phyloP scores from a whole-genome alignment of 129 eudicot genomes.

The Erigeron canadensis region DNA sequence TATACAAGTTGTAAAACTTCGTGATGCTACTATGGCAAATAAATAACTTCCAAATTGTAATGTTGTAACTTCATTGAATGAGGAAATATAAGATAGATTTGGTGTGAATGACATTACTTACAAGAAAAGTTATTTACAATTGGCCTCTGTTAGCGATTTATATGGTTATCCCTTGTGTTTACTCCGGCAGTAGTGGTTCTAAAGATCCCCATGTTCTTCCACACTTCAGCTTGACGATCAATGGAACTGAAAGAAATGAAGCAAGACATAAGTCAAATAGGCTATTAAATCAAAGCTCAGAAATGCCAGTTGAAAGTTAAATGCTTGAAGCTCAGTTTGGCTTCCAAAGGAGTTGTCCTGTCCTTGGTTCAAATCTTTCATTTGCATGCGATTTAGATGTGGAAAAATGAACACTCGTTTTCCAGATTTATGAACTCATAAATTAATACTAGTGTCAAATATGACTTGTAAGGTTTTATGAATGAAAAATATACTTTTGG shows the following conservation, averaged over 20 bases:
- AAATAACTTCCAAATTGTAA: constrained; percentile 13
- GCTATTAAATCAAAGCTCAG: constrained; percentile 7
- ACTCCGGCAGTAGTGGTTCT: constrained; percentile 54
- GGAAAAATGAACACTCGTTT: not conserved
- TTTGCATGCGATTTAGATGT: not conserved
- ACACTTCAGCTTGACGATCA: constrained; percentile 76
- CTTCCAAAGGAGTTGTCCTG: not conserved
- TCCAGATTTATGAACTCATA: too few relatives aligned
- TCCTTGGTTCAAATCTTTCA: not conserved
- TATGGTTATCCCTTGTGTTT: constrained; percentile 13
- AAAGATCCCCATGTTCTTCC: constrained; percentile 95
- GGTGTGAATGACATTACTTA: constrained; percentile 17
- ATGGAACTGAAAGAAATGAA: constrained; percentile 62
- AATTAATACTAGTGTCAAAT: not conserved
- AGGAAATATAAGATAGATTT: not conserved
- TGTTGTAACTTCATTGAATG: not conserved
- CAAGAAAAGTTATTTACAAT: constrained; percentile 7
- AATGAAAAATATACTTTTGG: not conserved
- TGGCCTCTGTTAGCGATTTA: not conserved
- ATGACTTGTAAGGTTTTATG: not conserved
- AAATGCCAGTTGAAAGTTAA: constrained; percentile 3
- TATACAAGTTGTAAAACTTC: constrained; percentile 5
- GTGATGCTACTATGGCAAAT: not conserved
- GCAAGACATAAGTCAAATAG: constrained; percentile 9
- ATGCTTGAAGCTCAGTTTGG: not conserved